Evolutionary conservation across 805 yeast genomes (phyloP).

Genomic region (Saccharomycopsis sp.): DNA sequence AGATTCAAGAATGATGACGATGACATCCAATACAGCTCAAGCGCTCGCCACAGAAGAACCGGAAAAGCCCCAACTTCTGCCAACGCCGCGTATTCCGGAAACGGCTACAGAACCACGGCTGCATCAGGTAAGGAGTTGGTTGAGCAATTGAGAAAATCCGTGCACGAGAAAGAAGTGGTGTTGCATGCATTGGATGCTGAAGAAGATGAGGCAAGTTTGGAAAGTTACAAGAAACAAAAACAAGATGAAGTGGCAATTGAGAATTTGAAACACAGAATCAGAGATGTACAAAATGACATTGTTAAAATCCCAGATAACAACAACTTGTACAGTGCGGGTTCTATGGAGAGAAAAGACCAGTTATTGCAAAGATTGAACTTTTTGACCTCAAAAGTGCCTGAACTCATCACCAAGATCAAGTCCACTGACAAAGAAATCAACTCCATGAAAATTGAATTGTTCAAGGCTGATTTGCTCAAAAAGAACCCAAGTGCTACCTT

Average conservation of each 20-base stretch:
- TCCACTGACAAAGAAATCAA: constrained; percentile 62
- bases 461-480: constrained; percentile 44
- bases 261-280: constrained; percentile 51
- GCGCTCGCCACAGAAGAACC: constrained; percentile 48
- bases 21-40: constrained; percentile 56
- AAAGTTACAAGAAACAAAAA: constrained; percentile 18
- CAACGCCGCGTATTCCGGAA: constrained; percentile 30
- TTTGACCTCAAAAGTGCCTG: constrained; percentile 67
- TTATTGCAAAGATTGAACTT: constrained; percentile 48
- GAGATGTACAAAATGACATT: constrained; percentile 33
- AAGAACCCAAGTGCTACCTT: constrained; percentile 62
- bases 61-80: constrained; percentile 22
- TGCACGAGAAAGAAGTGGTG: constrained; percentile 63
- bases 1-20: constrained; percentile 70
- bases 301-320: constrained; percentile 20
- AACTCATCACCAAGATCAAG: constrained; percentile 53
- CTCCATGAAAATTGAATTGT: constrained; percentile 53
- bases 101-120: constrained; percentile 23
- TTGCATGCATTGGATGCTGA: constrained; percentile 65
- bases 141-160: constrained; percentile 49
- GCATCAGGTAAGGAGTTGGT: constrained; percentile 28
- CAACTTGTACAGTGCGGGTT: constrained; percentile 31
- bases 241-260: constrained; percentile 52
- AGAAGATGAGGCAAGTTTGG: constrained; percentile 34
- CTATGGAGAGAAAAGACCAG: constrained; percentile 33